Percentiles rank a stretch among this genome's conserved stretches.
Conservation (phyloP, 139 green algal species). For the Gonium pectorale region DNA sequence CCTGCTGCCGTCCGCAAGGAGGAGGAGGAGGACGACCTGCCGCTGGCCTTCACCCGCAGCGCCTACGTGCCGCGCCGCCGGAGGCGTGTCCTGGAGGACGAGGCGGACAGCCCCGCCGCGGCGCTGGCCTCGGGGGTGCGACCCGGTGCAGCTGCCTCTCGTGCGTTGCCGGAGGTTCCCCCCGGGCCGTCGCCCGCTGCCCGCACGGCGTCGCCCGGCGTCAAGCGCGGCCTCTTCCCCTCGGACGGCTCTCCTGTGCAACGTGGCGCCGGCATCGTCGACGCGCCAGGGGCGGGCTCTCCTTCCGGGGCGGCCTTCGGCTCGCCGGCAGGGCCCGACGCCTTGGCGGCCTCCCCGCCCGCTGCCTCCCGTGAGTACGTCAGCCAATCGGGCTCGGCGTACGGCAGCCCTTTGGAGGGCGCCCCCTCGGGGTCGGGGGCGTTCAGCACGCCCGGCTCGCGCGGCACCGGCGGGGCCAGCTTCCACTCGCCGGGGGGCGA, state of each 20-base stretch:
- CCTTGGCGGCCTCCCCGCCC: too few relatives aligned
- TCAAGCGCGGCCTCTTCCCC: not conserved
- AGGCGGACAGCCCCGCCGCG: not conserved
- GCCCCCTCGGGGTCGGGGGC: too few relatives aligned
- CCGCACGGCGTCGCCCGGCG: not conserved
- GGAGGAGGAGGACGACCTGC: not conserved
- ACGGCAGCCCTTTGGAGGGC: too few relatives aligned
- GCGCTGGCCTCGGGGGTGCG: not conserved
- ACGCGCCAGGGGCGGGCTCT: too few relatives aligned
- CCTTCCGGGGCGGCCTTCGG: too few relatives aligned
- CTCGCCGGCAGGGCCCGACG: too few relatives aligned
- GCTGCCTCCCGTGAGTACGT: too few relatives aligned
- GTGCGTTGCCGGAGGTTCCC: not conserved
- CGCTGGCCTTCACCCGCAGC: slow-evolving; percentile 20
- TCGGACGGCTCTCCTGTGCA: not conserved
- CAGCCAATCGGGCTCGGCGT: too few relatives aligned
- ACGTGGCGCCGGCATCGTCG: not conserved
- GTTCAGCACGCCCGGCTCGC: too few relatives aligned
- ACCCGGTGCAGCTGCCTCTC: too few relatives aligned
- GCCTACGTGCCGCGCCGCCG: not conserved
- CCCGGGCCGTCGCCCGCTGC: not conserved
- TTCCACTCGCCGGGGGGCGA: not conserved
- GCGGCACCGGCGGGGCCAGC: not conserved
- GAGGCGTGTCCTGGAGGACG: not conserved
- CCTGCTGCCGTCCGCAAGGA: too few relatives aligned